Conservation (phyloP, 1,284 basidiomycete species). For the Polyporus tsugae region DNA sequence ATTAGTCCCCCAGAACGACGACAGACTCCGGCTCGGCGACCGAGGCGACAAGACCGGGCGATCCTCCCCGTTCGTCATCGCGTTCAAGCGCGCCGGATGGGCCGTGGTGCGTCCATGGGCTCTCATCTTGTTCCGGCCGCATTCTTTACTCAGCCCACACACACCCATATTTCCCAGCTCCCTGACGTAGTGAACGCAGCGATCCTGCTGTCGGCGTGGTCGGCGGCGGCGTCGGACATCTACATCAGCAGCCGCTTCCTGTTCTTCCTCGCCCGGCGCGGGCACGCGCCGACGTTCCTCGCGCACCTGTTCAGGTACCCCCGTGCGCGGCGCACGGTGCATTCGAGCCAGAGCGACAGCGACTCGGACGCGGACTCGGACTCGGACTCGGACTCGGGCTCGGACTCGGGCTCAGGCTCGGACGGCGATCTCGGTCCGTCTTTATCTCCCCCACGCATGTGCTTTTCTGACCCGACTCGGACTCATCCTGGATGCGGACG, state of each 20-base stretch:
- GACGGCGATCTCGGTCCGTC: slow-evolving; percentile 20
- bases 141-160: too few relatives aligned
- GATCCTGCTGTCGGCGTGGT: slow-evolving; percentile 58
- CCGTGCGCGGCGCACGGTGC: slow-evolving; percentile 3
- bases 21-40: slow-evolving; percentile 38
- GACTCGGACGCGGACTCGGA: slow-evolving; percentile 10
- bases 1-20: slow-evolving; percentile 54
- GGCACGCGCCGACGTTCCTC: slow-evolving; percentile 51
- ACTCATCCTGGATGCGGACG: neutral
- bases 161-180: slow-evolving; percentile 42
- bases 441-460: neutral
- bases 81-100: slow-evolving; percentile 51
- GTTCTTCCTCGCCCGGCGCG: slow-evolving; percentile 55
- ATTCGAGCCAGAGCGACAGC: slow-evolving; percentile 9
- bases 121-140: neutral
- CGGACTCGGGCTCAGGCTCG: slow-evolving; percentile 9
- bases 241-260: slow-evolving; percentile 60
- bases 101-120: slow-evolving; percentile 37
- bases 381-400: slow-evolving; percentile 12
- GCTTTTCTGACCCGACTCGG: neutral
- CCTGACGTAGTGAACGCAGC: slow-evolving; percentile 55
- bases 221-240: slow-evolving; percentile 59
- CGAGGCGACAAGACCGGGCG: slow-evolving; percentile 46
- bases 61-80: slow-evolving; percentile 60
- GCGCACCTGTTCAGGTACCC: slow-evolving; percentile 37